Evolutionary conservation across 108 stramenopile species (phyloP).

Genomic region (Skeletonema grethae): DNA sequence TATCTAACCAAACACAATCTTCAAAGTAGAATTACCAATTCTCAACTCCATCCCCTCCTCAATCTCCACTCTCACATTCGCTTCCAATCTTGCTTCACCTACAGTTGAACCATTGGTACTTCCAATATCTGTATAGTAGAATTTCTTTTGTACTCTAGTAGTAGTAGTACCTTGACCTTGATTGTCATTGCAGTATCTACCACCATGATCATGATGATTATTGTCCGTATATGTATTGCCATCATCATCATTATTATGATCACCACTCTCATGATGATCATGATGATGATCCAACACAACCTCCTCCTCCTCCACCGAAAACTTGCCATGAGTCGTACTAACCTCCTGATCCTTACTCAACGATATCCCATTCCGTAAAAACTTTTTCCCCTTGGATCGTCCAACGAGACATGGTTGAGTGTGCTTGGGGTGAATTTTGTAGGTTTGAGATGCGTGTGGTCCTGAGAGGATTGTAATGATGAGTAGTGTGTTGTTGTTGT

Average conservation of each 20-base stretch:
- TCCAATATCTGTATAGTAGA: constrained; percentile 75
- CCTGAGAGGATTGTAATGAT: constrained; percentile 51
- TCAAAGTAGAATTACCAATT: constrained; percentile 51
- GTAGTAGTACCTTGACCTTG: too few species aligned
- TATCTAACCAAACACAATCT: constrained; percentile 24
- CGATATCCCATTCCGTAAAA: constrained; percentile 68
- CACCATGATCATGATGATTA: too few species aligned
- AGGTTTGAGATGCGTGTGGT: constrained; percentile 53
- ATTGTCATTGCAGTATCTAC: neutral
- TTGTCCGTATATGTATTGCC: too few species aligned
- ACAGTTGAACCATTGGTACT: constrained; percentile 79
- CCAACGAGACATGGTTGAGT: constrained; percentile 61
- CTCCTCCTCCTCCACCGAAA: constrained; percentile 37
- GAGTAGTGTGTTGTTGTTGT: constrained; percentile 13
- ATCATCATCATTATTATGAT: too few species aligned
- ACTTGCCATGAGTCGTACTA: constrained; percentile 83
- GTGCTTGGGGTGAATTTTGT: constrained; percentile 46
- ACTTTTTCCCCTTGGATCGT: constrained; percentile 78
- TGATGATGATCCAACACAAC: constrained; percentile 1
- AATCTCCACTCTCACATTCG: constrained; percentile 45
- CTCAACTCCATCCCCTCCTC: constrained; percentile 55
- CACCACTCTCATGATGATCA: too few species aligned
- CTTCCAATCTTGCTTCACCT: constrained; percentile 40
- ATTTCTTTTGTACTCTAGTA: constrained; percentile 17
- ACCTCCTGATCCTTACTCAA: constrained; percentile 78